Percentiles rank a stretch among this genome's conserved stretches.
Evolutionary conservation across 2,329 filamentous ascomycete genomes (phyloP).

Genomic region (Sordariomycetes sp.): DNA sequence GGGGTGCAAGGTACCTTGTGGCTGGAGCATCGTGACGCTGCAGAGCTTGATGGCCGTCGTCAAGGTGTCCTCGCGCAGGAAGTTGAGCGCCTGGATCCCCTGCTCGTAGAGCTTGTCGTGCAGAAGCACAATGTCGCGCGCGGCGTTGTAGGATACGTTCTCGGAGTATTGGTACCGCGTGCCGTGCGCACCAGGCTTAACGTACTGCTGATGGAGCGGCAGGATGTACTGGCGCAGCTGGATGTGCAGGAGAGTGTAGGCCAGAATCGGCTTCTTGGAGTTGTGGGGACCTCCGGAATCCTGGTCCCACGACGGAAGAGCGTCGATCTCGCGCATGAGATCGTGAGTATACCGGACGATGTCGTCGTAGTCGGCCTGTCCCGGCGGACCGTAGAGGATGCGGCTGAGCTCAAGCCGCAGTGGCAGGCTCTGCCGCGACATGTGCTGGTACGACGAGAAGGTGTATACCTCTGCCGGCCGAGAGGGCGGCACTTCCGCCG

Average conservation of each 20-base stretch:
- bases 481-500: constrained; percentile 34
- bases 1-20: constrained; percentile 15
- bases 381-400: constrained; percentile 37
- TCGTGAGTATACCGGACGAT: constrained; percentile 48
- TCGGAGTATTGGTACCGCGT: constrained; percentile 50
- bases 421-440: constrained; percentile 40
- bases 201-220: constrained; percentile 45
- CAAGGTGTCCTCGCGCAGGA: constrained; percentile 45
- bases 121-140: constrained; percentile 46
- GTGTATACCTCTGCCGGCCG: constrained; percentile 40
- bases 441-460: constrained; percentile 43
- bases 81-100: constrained; percentile 44
- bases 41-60: constrained; percentile 48
- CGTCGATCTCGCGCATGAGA: constrained; percentile 46
- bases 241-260: constrained; percentile 46
- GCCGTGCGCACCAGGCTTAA: constrained; percentile 44
- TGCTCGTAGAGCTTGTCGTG: constrained; percentile 47
- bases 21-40: constrained; percentile 47
- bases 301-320: constrained; percentile 41
- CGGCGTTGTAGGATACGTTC: constrained; percentile 49
- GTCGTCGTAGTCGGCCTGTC: constrained; percentile 46
- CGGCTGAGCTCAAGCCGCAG: constrained; percentile 44
- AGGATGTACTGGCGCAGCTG: constrained; percentile 50
- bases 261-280: constrained; percentile 41
- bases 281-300: constrained; percentile 9